Evolutionary conservation across 306 rosid species (phyloP).

Genomic region (Vigna unguiculata): DNA sequence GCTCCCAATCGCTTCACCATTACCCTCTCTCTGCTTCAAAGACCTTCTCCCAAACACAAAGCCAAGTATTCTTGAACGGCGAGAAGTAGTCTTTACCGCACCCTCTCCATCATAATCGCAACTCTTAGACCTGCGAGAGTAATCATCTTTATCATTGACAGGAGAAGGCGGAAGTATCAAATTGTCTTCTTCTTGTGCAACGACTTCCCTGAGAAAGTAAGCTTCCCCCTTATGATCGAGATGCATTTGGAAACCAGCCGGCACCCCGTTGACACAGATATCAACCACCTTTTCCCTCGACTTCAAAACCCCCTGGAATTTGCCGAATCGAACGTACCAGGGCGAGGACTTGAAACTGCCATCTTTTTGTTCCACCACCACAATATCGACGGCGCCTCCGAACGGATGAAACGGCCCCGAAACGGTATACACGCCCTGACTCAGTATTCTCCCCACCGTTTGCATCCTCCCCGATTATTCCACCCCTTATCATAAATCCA

Average conservation of each 20-base stretch:
- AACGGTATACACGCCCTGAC: slow-evolving; percentile 77
- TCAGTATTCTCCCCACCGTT: slow-evolving; percentile 81
- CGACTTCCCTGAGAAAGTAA: slow-evolving; percentile 71
- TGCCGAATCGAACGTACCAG: slow-evolving; percentile 92
- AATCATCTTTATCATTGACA: slow-evolving; percentile 38
- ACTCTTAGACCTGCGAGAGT: slow-evolving; percentile 43
- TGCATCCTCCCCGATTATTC: slow-evolving; percentile 63
- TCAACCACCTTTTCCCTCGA: slow-evolving; percentile 71
- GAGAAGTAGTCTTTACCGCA: slow-evolving; percentile 52
- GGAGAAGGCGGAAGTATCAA: slow-evolving; percentile 51
- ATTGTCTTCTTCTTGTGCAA: slow-evolving; percentile 40
- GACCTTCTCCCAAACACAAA: slow-evolving; percentile 61
- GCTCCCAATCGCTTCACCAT: neutral
- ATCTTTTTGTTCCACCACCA: slow-evolving; percentile 83
- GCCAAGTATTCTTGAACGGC: slow-evolving; percentile 59
- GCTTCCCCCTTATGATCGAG: slow-evolving; percentile 87
- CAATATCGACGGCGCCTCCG: slow-evolving; percentile 97
- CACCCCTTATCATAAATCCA: slow-evolving; percentile 27
- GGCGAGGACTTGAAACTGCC: slow-evolving; percentile 91
- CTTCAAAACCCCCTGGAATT: slow-evolving; percentile 92
- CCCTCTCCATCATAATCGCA: slow-evolving; percentile 50
- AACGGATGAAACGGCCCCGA: slow-evolving; percentile 90
- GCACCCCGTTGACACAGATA: slow-evolving; percentile 73
- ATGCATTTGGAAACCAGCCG: slow-evolving; percentile 75
- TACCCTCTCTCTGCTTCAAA: slow-evolving; percentile 21